Base-by-base conservation (phyloP, 306 rosid genomes). In the Vicia sativa region DNA sequence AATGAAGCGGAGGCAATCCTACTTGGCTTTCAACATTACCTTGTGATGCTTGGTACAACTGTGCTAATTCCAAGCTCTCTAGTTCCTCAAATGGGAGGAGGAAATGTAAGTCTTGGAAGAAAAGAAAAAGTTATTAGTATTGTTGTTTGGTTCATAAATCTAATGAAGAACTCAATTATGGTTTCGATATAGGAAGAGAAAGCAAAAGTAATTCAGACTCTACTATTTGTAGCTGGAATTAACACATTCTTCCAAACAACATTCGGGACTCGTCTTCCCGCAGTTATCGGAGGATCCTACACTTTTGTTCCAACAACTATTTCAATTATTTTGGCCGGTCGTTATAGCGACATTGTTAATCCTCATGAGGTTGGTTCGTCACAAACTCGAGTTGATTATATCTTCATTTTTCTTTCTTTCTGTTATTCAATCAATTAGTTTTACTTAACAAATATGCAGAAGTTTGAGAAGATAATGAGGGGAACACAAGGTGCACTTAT, bases 41-140 rank as follows among this genome's bases (percentile, higher is more conserved):
- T 92, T 77, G 98, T 92, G 82, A 92, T 92, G 98, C 93, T 92
- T 52, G 98, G 98, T 26, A 92, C 98, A 57, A 83, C 96, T 13
- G 98, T 92, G 69, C 82, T 92, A 57, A 92, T 92, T 65, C 98
- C 98, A 2, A 78, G 91, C 74, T 84, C 81, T 83, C 85, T 92
- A 9, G 96, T 89, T 76, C 96, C 98, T 16, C 98, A 89, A 44
- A 92, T 92, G 96, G 98, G 96, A 80, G 98, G 96, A 74, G 98
- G 98, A 80, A 83, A 87, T 73, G 98, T 92, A 85, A 87, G 92
- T 23, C 43, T 65, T 44, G 25, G 62, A 35, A 12, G 5, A 31
- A 43, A 74, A 56, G 54, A 39, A 41, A 25, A 11, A 1, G 7
- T 68, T 75, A 42, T 77, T 45, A 44, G 41, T 67, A 12, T 49